Percentiles rank a stretch among this genome's conserved stretches.
Evolutionary conservation across 2,329 filamentous ascomycete species (phyloP).

Genomic region (Paracoccidioides lutzii): DNA sequence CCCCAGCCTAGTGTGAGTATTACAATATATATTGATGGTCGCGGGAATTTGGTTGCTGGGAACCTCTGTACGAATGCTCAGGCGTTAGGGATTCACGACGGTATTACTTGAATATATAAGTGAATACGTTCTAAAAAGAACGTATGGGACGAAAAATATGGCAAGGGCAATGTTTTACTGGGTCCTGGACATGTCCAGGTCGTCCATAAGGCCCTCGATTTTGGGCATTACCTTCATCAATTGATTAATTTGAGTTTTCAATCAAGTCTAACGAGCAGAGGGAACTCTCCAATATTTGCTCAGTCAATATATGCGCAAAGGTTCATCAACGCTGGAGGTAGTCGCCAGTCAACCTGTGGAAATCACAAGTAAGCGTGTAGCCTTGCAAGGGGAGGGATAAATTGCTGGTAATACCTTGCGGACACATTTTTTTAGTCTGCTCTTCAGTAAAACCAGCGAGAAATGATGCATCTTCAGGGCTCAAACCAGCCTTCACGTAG

Average conservation of each 20-base stretch:
- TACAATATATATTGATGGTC: constrained; percentile 33
- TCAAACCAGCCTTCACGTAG: constrained; percentile 6
- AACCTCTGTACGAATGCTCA: constrained; percentile 24
- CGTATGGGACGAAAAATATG: constrained; percentile 79
- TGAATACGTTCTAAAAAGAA: constrained; percentile 54
- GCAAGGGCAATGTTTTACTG: constrained; percentile 65
- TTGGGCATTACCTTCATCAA: constrained; percentile 65
- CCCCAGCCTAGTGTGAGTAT: constrained; percentile 21
- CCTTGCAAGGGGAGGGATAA: constrained; percentile 4
- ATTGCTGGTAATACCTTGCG: constrained; percentile 19
- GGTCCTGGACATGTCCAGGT: constrained; percentile 48
- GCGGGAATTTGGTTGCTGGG: constrained; percentile 19
- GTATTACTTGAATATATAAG: constrained; percentile 48
- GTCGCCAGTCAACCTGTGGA: constrained; percentile 5
- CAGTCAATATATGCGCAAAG: constrained; percentile 9
- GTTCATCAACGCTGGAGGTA: constrained; percentile 5
- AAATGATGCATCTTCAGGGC: constrained; percentile 21
- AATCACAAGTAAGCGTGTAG: background rate
- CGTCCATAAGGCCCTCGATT: constrained; percentile 43
- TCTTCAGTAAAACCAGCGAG: constrained; percentile 20
- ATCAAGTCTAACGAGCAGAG: background rate
- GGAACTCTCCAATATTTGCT: constrained; percentile 6
- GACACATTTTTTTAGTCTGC: constrained; percentile 17
- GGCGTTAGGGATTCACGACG: background rate
- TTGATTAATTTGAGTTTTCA: constrained; percentile 22